Percentiles rank a stretch among this genome's conserved stretches.
Evolutionary conservation across 2,329 filamentous ascomycete species (phyloP).

Genomic region (Xylaria sp.): DNA sequence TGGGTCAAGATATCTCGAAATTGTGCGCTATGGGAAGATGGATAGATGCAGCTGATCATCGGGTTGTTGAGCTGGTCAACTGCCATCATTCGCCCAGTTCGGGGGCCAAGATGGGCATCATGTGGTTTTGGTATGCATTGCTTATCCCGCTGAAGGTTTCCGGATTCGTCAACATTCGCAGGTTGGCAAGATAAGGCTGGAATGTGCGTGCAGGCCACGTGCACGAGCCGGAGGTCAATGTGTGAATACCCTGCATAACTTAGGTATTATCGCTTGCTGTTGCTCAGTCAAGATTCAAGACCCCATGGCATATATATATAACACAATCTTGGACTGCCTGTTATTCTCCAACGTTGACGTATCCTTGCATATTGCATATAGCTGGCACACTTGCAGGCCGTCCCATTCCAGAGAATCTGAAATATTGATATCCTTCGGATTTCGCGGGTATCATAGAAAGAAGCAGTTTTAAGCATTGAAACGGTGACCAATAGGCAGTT

Average conservation of each 20-base stretch:
- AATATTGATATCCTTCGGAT: neutral
- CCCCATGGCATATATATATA: neutral
- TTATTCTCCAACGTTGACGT: neutral
- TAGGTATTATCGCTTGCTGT: neutral
- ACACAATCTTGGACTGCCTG: neutral
- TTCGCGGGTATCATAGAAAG: neutral
- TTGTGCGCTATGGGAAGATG: constrained; percentile 14
- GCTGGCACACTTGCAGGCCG: neutral
- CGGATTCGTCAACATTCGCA: constrained; percentile 40
- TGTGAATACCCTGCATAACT: constrained; percentile 19
- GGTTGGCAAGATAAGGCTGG: constrained; percentile 35
- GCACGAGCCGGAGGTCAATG: constrained; percentile 23
- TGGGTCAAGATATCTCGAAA: constrained; percentile 6
- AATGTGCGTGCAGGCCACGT: constrained; percentile 35
- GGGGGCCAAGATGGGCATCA: constrained; percentile 37
- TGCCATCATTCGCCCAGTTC: constrained; percentile 14
- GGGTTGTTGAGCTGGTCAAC: constrained; percentile 25
- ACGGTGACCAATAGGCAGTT: neutral
- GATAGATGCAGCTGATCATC: constrained; percentile 14
- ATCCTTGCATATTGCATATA: neutral
- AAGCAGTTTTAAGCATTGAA: neutral
- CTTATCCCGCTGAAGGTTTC: constrained; percentile 37
- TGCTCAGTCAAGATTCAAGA: neutral
- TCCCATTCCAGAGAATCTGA: neutral
- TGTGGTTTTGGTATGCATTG: constrained; percentile 37